Base-by-base conservation (phyloP, 345 rosid genomes). In the Syzygium grande region DNA sequence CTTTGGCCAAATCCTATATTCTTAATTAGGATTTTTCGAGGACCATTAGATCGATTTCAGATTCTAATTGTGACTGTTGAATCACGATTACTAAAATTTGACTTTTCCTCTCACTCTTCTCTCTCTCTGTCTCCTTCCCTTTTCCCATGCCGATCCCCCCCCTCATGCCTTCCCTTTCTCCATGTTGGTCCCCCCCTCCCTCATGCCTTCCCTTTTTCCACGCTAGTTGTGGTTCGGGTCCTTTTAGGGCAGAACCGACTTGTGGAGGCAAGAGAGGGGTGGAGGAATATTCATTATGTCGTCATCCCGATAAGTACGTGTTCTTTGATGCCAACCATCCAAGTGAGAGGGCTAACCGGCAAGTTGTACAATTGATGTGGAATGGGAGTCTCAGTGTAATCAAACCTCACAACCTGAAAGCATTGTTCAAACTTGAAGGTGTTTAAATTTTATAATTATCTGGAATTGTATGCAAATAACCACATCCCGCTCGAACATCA, bases 321-420 rank as follows among this genome's bases (percentile, higher is more conserved):
- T 94, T 90, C 84, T 93, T 91, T 58, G 93, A 92, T 73, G 52
- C 38, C 3, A 54, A 4, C 73, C 94, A 93, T 89, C 87, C 89
- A 30, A 87, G 91, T 3, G 91, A 93, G 30, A 89, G 61, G 53
- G 92, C 86, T 15, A 84, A 92, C 86, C 43, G 38, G 27, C 94
- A 92, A 63, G 55, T 90, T 38, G 90, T 93, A 1, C 77, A 92
- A 52, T 59, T 92, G 27, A 86, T 90, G 55, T 94, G 94, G 95
- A 85, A 23, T 52, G 95, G 93, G 65, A 43, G 53, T 12, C 1
- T 86, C 4, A 58, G 59, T 25, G 29, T 63, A 34, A 89, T 86
- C 4, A 73, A 85, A 25, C 89, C 92, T 86, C 84, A 83, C 86
- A 89, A 87, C 73, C 58, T 91, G 21, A 59, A 88, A 87, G 56